Base-by-base conservation (phyloP, 1,284 basidiomycete species). In the Marasmius sp. region DNA sequence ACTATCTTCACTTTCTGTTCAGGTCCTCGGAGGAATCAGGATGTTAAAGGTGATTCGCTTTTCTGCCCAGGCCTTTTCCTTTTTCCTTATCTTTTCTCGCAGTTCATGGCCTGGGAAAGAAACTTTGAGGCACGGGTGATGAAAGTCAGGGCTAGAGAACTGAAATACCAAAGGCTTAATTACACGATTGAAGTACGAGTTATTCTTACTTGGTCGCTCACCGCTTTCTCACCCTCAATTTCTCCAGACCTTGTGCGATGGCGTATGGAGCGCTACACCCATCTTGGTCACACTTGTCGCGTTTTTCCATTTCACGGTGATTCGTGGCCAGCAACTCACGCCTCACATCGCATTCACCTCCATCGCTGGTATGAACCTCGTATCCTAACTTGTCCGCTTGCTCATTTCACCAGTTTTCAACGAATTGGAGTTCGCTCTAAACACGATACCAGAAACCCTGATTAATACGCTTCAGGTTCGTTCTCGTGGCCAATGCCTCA, bases 61-160 rank as follows among this genome's bases (percentile, higher is more conserved):
- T 3, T 3, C 12, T 12, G 6, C 5, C 22, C n/a, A 27, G n/a
- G n/a, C n/a, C n/a, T n/a, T n/a, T n/a, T n/a, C n/a, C n/a, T n/a
- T n/a, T 57, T 0, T 47, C 57, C 34, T n/a, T 6, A 11, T 4
- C 7, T 37, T 1, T 11, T 57, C 48, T 27, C 5, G 27, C 64
- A 91, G 86, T 95, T 95, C 74, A 95, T 96, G 93, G 93, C 93
- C 9, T 96, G 94, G 94, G 95, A 97, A 75, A 86, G 92, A 20
- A 92, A 88, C 68, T 97, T 97, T 69, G 94, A 97, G 75, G 79
- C 81, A 36, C 82, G 85, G 8, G 88, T 97, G 8, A 74, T 92
- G 60, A 86, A 84, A 57, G 81, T 96, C 64, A 85, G 94, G 27
- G 85, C 85, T 54, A 88, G 86, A 66, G 94, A 97, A 73, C 80